Base-by-base conservation (phyloP, 192 early-diverging fungal genomes). In the Coemansia sp. region DNA sequence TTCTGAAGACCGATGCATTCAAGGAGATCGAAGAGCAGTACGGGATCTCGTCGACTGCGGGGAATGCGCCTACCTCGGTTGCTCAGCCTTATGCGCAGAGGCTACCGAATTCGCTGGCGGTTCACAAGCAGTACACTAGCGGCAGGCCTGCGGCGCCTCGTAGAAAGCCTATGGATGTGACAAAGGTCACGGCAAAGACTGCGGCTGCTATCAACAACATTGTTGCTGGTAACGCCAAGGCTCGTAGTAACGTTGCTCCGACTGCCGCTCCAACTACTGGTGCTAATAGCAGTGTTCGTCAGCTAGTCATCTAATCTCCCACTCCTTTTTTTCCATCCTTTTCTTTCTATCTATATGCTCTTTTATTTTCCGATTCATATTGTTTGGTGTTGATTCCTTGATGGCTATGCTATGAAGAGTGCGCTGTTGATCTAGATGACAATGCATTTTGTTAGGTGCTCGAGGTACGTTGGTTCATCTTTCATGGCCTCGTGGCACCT, bases 131-230 rank as follows among this genome's bases (percentile, higher is more conserved):
- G 51, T 31, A 51, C 10, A 26, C 28, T 14, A 53, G 24, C 16
- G 51, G 51, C 6, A 13, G 51, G 31, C 51, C 51, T 16, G 51
- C 51, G 51, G 51, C 51, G 10, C 35, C 60, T 9, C 70, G 70
- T 24, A 73, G 69, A 53, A 67, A 61, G 18, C 67, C 67, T 7
- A 64, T 57, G 23, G 66, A 79, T 37, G 72, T 71, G 40, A 74
- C 77, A 3, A 69, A 65, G 16, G 77, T 72, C 10, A 74, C 72
- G 0, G 77, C 77, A 18, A 71, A 71, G 59, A 79, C 77, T 11
- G 72, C 71, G 9, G 77, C 71, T 1, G 77, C 77, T 9, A 63
- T 79, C 35, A 79, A 79, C 59, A 74, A 72, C 65, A 74, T 79
- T 39, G 77, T 79, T 36, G 71, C 77, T 14, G 45, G 65, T 34